Conservation (phyloP, 73 alveolate species). For the Symbiodinium natans region DNA sequence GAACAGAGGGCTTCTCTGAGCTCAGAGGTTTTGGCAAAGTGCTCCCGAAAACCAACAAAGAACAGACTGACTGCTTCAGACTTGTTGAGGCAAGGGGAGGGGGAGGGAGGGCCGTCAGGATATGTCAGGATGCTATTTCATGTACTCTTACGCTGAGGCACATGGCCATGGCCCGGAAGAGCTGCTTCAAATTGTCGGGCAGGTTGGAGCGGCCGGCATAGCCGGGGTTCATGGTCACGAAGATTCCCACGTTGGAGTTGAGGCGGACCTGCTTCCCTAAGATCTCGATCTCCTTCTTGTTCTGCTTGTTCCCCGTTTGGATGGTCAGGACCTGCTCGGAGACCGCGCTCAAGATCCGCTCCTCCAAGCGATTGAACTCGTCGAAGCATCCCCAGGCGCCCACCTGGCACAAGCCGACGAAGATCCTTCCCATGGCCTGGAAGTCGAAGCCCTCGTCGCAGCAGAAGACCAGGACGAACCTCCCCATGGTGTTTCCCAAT, state of each 20-base stretch:
- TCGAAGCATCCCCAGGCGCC: constrained; percentile 99
- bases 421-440: constrained; percentile 99
- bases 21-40: neutral
- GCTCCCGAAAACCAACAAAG: neutral
- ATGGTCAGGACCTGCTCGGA: constrained; percentile 98
- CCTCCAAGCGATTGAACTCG: constrained; percentile 99
- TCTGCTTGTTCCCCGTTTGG: constrained; percentile 99
- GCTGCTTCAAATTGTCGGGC: constrained; percentile 99
- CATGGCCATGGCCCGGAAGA: constrained; percentile 99
- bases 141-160: too few species aligned
- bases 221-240: constrained; percentile 99
- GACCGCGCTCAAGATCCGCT: constrained; percentile 99
- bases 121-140: too few species aligned
- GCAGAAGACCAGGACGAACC: constrained; percentile 99
- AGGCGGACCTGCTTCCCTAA: constrained; percentile 98
- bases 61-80: too few species aligned
- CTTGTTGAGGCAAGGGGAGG: too few species aligned
- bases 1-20: neutral
- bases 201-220: constrained; percentile 99
- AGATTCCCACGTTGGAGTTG: constrained; percentile 99
- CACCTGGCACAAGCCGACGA: constrained; percentile 99
- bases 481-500: constrained; percentile 99
- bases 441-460: constrained; percentile 99
- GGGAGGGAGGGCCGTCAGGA: too few species aligned
- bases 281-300: constrained; percentile 97